Conservation (phyloP, 2,329 filamentous ascomycete species). For the Fusarium robinianum region DNA sequence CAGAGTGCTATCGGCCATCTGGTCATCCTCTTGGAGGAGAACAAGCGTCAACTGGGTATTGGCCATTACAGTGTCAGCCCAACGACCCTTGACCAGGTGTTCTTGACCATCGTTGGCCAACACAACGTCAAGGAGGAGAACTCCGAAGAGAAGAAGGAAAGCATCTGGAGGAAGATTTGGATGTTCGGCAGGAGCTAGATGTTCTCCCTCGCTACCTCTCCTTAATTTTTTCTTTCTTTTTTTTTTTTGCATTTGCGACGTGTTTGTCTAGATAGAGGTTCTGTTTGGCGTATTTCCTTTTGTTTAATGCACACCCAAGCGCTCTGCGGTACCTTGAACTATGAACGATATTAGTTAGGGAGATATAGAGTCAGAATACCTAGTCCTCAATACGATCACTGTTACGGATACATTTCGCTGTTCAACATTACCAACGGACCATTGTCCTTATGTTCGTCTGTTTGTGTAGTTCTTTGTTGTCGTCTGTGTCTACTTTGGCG, state of each 20-base stretch:
- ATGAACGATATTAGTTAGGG: too few species aligned
- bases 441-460: not conserved
- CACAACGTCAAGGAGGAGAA: constrained; percentile 80
- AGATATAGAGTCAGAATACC: not conserved
- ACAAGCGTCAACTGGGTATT: constrained; percentile 69
- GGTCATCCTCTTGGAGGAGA: constrained; percentile 73
- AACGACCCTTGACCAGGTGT: constrained; percentile 89
- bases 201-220: not conserved
- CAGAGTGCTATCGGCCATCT: constrained; percentile 67
- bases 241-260: not conserved
- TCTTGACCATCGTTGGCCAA: constrained; percentile 79
- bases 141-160: constrained; percentile 46
- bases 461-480: not conserved
- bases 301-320: too few species aligned
- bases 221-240: not conserved
- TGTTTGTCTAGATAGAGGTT: not conserved
- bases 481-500: too few species aligned
- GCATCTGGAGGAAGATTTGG: constrained; percentile 29
- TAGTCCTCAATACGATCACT: not conserved
- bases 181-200: constrained; percentile 32
- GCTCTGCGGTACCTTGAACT: too few species aligned
- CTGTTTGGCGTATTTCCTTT: too few species aligned
- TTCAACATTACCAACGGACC: too few species aligned
- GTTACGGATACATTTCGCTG: too few species aligned
- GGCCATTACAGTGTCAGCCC: constrained; percentile 87